Conservation (phyloP, 2,329 filamentous ascomycete genomes). For the Bretziella fagacearum region DNA sequence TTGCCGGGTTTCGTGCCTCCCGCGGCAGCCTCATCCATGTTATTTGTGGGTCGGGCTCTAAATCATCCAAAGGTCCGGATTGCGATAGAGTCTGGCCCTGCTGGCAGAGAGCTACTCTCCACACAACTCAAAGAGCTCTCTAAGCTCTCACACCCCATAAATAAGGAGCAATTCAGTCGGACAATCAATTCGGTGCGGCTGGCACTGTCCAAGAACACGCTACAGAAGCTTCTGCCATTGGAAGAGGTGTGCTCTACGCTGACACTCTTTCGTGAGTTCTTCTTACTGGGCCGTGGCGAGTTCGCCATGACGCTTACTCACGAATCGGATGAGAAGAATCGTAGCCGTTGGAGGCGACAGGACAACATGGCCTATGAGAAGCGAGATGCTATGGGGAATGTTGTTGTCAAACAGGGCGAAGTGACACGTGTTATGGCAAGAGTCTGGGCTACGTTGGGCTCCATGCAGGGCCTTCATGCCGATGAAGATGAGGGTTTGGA, state of each 20-base stretch:
- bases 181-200: conserved; percentile 61
- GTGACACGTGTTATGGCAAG: conserved; percentile 58
- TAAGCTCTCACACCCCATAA: conserved; percentile 29
- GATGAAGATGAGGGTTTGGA: conserved; percentile 76
- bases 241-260: conserved; percentile 61
- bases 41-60: conserved; percentile 80
- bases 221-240: conserved; percentile 68
- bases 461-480: conserved; percentile 49
- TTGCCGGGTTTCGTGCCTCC: conserved; percentile 65
- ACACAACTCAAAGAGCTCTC: conserved; percentile 54
- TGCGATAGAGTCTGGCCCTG: conserved; percentile 27
- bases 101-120: conserved; percentile 44
- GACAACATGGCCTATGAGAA: conserved; percentile 41
- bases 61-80: conserved; percentile 57
- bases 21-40: conserved; percentile 60
- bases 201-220: conserved; percentile 65
- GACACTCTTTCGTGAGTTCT: conserved; percentile 65
- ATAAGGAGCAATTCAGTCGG: conserved; percentile 35
- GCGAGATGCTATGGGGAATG: conserved; percentile 36
- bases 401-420: conserved; percentile 74
- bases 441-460: conserved; percentile 65
- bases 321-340: conserved; percentile 66
- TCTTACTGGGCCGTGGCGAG: conserved; percentile 73
- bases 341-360: conserved; percentile 52
- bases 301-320: conserved; percentile 76